phyloP scores from a whole-genome alignment of 208 protist species.

The Leishmania tarentolae region DNA sequence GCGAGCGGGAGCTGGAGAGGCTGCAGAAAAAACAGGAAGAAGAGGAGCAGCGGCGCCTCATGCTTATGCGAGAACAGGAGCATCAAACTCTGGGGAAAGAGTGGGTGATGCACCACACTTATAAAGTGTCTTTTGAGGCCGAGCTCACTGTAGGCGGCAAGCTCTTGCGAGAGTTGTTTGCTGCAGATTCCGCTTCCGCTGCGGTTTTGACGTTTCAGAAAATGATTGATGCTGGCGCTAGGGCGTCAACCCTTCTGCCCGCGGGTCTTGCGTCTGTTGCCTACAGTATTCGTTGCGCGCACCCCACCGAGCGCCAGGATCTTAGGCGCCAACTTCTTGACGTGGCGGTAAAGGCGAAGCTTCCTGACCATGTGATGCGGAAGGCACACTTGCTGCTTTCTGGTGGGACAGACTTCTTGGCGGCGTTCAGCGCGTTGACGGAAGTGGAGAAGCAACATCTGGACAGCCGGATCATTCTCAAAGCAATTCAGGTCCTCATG shows the following conservation, averaged over 20 bases:
- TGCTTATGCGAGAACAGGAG: slow-evolving; percentile 50
- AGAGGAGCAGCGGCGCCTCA: slow-evolving; percentile 51
- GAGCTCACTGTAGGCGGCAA: slow-evolving; percentile 20
- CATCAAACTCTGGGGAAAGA: slow-evolving; percentile 65
- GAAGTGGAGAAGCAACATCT: slow-evolving; percentile 24
- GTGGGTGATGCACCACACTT: slow-evolving; percentile 49
- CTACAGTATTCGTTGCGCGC: slow-evolving; percentile 18
- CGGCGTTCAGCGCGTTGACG: slow-evolving; percentile 29
- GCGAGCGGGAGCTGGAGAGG: slow-evolving; percentile 75
- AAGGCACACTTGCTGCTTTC: slow-evolving; percentile 33
- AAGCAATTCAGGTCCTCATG: slow-evolving; percentile 33
- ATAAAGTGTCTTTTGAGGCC: slow-evolving; percentile 7
- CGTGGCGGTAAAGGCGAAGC: slow-evolving; percentile 25
- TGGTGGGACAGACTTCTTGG: slow-evolving; percentile 32
- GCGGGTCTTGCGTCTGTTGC: slow-evolving; percentile 24
- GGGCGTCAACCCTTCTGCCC: slow-evolving; percentile 23
- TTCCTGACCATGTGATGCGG: slow-evolving; percentile 24
- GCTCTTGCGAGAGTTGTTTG: slow-evolving; percentile 34
- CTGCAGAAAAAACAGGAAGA: slow-evolving; percentile 65
- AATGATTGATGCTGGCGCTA: slow-evolving; percentile 27
- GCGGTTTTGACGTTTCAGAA: slow-evolving; percentile 23
- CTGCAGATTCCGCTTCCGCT: slow-evolving; percentile 15
- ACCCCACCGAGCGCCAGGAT: slow-evolving; percentile 13
- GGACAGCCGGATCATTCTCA: slow-evolving; percentile 33
- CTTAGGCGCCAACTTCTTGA: slow-evolving; percentile 23